A percentile compares a stretch with the other conserved stretches of the same genome.
Evolutionary conservation across 2,329 filamentous ascomycete genomes (phyloP).

Genomic region (Bertia moriformis): DNA sequence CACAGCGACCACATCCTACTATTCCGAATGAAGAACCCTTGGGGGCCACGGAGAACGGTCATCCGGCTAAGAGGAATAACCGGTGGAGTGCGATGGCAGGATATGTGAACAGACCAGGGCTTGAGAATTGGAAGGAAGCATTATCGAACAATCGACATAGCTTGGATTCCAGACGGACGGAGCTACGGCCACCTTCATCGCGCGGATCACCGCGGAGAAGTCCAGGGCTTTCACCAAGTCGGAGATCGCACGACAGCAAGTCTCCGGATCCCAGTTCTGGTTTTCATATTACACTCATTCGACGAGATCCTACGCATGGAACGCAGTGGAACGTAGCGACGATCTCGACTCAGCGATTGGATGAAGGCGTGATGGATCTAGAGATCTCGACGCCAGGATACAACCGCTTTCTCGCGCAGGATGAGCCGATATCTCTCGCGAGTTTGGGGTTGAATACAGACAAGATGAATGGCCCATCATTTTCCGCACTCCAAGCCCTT

Average conservation of each 20-base stretch:
- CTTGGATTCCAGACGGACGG: not conserved
- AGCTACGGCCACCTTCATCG: not conserved
- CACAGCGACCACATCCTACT: not conserved
- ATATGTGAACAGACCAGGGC: not conserved
- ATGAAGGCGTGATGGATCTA: slow-evolving; percentile 16
- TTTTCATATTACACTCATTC: slow-evolving; percentile 19
- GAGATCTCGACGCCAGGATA: slow-evolving; percentile 1
- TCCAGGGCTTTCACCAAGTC: not conserved
- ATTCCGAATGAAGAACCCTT: not conserved
- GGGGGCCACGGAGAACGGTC: not conserved
- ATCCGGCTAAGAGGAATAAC: not conserved
- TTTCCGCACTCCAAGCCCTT: not conserved
- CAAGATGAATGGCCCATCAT: not conserved
- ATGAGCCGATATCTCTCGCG: not conserved
- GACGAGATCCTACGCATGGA: slow-evolving; percentile 25
- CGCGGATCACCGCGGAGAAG: not conserved
- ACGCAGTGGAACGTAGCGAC: slow-evolving; percentile 32
- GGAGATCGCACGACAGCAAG: not conserved
- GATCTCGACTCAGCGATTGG: slow-evolving; percentile 19
- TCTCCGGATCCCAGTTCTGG: not conserved
- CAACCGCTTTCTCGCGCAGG: not conserved
- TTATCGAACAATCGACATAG: not conserved
- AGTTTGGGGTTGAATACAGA: not conserved
- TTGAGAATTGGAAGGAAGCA: not conserved
- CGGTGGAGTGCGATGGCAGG: not conserved